Evolutionary conservation across 768 basidiomycete species (phyloP).

Genomic region (Pholiota molesta): DNA sequence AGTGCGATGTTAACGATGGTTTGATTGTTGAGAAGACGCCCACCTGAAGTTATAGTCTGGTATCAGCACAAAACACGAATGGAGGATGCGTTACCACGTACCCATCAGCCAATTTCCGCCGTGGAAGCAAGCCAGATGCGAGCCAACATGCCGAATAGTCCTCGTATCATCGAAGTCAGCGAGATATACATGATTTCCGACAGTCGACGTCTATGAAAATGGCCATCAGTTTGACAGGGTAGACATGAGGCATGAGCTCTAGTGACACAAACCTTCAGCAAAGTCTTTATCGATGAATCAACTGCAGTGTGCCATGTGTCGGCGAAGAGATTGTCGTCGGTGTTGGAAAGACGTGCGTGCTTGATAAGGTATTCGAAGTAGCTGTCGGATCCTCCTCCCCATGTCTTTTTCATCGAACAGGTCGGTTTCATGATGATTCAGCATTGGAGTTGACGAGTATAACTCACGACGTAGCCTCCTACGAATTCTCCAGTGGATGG

Average conservation of each 20-base stretch:
- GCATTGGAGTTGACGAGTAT: neutral
- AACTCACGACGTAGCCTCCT: conserved; percentile 57
- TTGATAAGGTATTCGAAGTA: conserved; percentile 83
- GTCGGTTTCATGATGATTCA: too few relatives aligned
- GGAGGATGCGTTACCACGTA: conserved; percentile 23
- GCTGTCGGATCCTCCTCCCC: conserved; percentile 79
- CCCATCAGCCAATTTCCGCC: conserved; percentile 67
- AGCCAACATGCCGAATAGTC: conserved; percentile 61
- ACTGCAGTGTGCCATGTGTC: conserved; percentile 73
- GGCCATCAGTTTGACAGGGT: neutral
- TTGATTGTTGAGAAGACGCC: conserved; percentile 67
- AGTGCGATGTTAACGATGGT: conserved; percentile 69
- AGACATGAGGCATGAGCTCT: neutral
- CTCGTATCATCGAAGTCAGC: conserved; percentile 59
- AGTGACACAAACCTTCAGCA: conserved; percentile 49
- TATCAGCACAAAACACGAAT: neutral
- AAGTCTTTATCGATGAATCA: conserved; percentile 65
- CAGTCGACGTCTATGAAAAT: conserved; percentile 58
- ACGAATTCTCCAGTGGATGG: conserved; percentile 51
- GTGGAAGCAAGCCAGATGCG: conserved; percentile 75
- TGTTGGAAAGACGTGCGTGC: conserved; percentile 68
- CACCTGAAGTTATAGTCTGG: conserved; percentile 39
- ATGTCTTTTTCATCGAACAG: conserved; percentile 32
- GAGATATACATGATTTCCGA: conserved; percentile 62
- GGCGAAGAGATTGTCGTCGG: conserved; percentile 60